These are phyloP conservation scores for Mucor piriformis DNA, from an alignment of 371 early-diverging fungal species.

Conservation along the genomic window DNA sequence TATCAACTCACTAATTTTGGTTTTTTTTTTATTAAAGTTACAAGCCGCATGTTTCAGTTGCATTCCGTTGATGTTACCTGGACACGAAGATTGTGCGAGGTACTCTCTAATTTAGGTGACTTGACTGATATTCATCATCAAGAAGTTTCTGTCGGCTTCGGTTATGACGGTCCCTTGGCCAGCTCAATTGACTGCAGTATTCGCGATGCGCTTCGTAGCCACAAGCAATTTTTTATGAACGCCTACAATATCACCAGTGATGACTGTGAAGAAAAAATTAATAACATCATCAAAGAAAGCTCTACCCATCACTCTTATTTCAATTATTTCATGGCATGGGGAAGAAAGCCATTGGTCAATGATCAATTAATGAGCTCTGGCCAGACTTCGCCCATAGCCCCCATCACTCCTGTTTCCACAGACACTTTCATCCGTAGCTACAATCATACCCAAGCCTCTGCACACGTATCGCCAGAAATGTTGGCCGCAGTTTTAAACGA, in stretches of 20 bases:
- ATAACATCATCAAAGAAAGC: constrained; percentile 20
- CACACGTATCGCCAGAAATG: neutral
- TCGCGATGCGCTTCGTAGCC: constrained; percentile 9
- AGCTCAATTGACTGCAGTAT: constrained; percentile 14
- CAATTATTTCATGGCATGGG: constrained; percentile 43
- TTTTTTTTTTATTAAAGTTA: constrained; percentile 1
- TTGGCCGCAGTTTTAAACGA: neutral
- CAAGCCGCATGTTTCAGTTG: constrained; percentile 4
- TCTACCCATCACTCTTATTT: constrained; percentile 23
- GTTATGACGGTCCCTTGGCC: constrained; percentile 19
- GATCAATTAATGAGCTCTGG: neutral
- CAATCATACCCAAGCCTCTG: neutral
- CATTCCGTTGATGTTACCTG: constrained; percentile 37
- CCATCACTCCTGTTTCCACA: neutral
- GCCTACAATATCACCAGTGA: constrained; percentile 6
- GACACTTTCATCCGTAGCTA: neutral
- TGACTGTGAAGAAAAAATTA: constrained; percentile 13
- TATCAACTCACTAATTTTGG: neutral
- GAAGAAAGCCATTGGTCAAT: constrained; percentile 37
- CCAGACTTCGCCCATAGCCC: neutral
- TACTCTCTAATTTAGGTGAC: constrained; percentile 20
- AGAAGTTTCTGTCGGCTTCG: constrained; percentile 25
- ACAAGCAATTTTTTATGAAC: constrained; percentile 19
- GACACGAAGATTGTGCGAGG: constrained; percentile 24
- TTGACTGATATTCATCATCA: constrained; percentile 44